Base-by-base conservation (phyloP, 179 eudicot species). In the Silene coronaria region DNA sequence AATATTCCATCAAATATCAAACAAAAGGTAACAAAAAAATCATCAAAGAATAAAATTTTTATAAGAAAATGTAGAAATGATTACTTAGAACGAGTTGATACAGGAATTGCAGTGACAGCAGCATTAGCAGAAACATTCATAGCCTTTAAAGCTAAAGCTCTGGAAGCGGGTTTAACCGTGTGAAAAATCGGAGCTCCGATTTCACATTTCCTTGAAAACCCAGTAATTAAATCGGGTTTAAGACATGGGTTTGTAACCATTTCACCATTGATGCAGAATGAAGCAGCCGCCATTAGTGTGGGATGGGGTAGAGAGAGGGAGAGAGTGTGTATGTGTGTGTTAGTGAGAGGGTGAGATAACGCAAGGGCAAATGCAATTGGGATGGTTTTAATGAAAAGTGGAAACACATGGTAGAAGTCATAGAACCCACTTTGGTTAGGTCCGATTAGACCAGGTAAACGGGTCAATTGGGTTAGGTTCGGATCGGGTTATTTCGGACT, bases 231-330 rank as follows among this genome's bases (percentile, higher is more conserved):
- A 69, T 76, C 79, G 61, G 78, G 81, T 76, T 32, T 77, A 10
- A 62, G 36, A 74, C 38, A 58, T 19, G 77, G 75, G 77, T 72
- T 80, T 68, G 30, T 62, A 14, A 71, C 30, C 38, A 66, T 74
- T 67, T 77, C 80, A 9, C 71, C 80, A 74, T 70, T 83, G 5
- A 69, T 34, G 71, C 63, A 64, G 9, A 70, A 24, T 0, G 74
- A 23, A 1, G 71, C 53, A 30, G 83, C 80, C 83, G 80, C 85
- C 85, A 82, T 82, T 55, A 19, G 76, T 63, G 78, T 67, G 30
- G 26, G 36, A 16, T 17, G 58, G 63, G 10, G 13, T 10, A 10
- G 13, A 62, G 36, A 16, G 72, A 30, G 58, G n/a, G n/a, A 19
- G 28, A 27, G 28, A 30, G 45, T 14, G 70, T 17, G 71, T 38